Evolutionary conservation across 208 protist species (phyloP), one percentile per base, ranked within the genome.

Genomic region (Trypanosoma boissoni): DNA sequence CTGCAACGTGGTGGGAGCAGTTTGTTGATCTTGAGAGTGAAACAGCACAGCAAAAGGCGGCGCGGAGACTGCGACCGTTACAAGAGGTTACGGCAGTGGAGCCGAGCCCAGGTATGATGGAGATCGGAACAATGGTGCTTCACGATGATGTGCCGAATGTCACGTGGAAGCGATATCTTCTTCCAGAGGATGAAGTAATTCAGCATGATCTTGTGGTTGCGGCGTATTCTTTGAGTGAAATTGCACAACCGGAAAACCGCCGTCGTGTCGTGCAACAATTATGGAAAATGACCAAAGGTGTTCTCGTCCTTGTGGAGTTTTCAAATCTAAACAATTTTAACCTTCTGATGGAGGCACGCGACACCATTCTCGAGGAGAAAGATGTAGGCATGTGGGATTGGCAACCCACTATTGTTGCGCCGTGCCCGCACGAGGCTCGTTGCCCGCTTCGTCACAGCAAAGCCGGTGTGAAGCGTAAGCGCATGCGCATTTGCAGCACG

Each of bases 81-180:
- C 88, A 94, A 70, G 73, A 86, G 60, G 65, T 94, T 28, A 90
- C 76, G 1, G 88, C 83, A 1, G 78, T 94, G 21, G 88, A 94
- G 75, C 88, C 88, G 36, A 90, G 81, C 50, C 84, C 83, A 3
- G 88, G 88, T 21, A 94, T 94, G 88, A 92, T 94, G 80, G 83
- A 94, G 70, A 91, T 92, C 24, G 88, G 83, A 16, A 92, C 83
- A 23, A 90, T 92, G 81, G 84, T 91, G 44, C 77, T 94, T 18
- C 82, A 88, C 61, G 88, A 94, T 36, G 88, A 94, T 56, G 76
- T 91, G 41, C 83, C 83, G 9, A 85, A 94, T 56, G 82, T 94
- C 14, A 79, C 82, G 44, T 94, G 88, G 84, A 91, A 86, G 72
- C 83, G 84, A 24, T 94, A 89, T 58, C 72, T 94, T 26, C 71